Percentiles rank a stretch among this genome's conserved stretches.
phyloP scores from a whole-genome alignment of 2,329 filamentous ascomycete species.

The Colletotrichum somersetense region DNA sequence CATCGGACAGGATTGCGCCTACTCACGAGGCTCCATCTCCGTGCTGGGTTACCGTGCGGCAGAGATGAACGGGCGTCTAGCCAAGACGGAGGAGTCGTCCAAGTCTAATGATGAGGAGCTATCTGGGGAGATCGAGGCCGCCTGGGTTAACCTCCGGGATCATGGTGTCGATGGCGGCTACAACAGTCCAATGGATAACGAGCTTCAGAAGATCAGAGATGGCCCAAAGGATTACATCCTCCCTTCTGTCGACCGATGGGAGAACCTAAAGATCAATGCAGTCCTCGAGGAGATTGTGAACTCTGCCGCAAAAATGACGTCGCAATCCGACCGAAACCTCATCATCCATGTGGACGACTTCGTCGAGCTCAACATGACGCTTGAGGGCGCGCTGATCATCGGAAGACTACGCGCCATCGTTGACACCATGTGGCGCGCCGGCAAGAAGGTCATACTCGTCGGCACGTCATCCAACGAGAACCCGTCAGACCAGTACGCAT shows the following conservation, averaged over 20 bases:
- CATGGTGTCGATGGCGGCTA: constrained; percentile 44
- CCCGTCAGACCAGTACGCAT: constrained; percentile 58
- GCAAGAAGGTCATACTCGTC: constrained; percentile 80
- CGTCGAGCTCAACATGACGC: constrained; percentile 78
- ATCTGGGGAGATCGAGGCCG: constrained; percentile 44
- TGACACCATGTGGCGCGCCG: constrained; percentile 77
- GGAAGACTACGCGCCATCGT: constrained; percentile 77
- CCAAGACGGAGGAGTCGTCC: constrained; percentile 61
- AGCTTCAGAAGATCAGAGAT: constrained; percentile 58
- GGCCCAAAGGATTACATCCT: constrained; percentile 48
- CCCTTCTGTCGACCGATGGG: constrained; percentile 65
- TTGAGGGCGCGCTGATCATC: constrained; percentile 78
- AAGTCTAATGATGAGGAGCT: constrained; percentile 50
- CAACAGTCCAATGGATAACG: constrained; percentile 55
- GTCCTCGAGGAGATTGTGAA: constrained; percentile 66
- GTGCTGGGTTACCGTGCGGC: constrained; percentile 69
- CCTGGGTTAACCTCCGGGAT: constrained; percentile 45
- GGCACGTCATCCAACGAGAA: constrained; percentile 78
- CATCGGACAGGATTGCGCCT: constrained; percentile 71
- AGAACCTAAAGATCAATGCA: constrained; percentile 70
- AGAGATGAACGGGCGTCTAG: constrained; percentile 66
- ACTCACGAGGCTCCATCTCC: constrained; percentile 62
- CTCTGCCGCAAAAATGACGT: constrained; percentile 22
- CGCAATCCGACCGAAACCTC: constrained; percentile 59
- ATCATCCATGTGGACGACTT: constrained; percentile 87